Base-by-base conservation (phyloP, 345 rosid species). In the Linum usitatissimum region DNA sequence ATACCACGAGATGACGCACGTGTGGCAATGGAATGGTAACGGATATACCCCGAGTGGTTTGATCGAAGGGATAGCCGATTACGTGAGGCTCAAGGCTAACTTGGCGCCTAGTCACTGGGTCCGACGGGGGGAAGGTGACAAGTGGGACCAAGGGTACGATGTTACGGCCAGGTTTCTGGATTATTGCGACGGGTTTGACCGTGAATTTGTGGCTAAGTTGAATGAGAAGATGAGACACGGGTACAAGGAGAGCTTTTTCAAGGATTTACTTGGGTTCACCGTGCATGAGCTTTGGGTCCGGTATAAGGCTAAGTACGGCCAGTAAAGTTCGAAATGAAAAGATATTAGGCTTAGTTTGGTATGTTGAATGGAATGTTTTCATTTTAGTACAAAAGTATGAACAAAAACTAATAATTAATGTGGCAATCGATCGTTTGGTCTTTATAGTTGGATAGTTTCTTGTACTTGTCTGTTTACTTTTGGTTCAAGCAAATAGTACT, bases 1-100 rank as follows among this genome's bases (percentile, higher is more conserved):
- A 51, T 87, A 90, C 59, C 90, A 87, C 6, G 95, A 83, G 59
- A 76, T 66, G 74, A 17, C 71, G 9, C 76, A 72, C 48, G 39
- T 40, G 30, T 76, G 76, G 80, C 76, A 72, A n/a, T 55, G 72
- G 72, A 20, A 28, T 34, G 42, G 73, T 8, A 64, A 64, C 15
- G 57, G 42, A 15, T 68, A 66, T 13, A 76, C 67, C 17, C 80
- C 76, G 0, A 4, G 4, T 2, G 59, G 21, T 0, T 18, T 72
- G 49, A 66, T 61, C 0, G 71, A 65, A 66, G 76, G 76, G 38
- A 61, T 70, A 20, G 80, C 72, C 1, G 71, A 67, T 59, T 67
- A 31, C 55, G 65, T 67, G 57, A 63, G 65, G 62, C 20, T 63
- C 3, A 67, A 49, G 53, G 70, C 68, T 13, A 10, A 30, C 3